Evolutionary conservation across 257 asterid species (phyloP), one percentile per base, ranked within the genome.

Genomic region (Gentiana dahurica): DNA sequence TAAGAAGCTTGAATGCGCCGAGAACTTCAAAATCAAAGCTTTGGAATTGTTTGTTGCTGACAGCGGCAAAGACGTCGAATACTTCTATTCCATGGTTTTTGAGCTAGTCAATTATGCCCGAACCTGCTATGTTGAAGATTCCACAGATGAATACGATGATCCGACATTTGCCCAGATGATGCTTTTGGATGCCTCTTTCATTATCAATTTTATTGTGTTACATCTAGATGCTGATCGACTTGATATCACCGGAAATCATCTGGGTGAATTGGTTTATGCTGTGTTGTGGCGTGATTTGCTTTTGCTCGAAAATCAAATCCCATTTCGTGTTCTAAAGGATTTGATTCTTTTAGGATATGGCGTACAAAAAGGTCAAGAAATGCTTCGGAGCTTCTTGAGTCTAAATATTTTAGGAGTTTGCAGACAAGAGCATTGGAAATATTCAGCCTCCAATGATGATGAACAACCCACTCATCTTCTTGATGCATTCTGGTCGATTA

Each of bases 261-360:
- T 68, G 32, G 68, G 73, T 12, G 33, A 8, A 41, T 36, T 53
- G 32, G 53, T 54, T 7, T 8, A 10, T 1, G 56, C 43, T 3
- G 24, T 37, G 3, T 15, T 64, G 8, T 8, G 7, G 15, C 68
- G 63, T 3, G 73, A 68, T 36, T 7, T 62, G 41, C 33, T 12
- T 37, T n/a, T 68, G 43, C 57, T 68, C n/a, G 69, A 68, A 67
- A 68, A 68, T 51, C 73, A 68, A 45, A 47, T 68, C 1, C 73
- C 69, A 2, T 48, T 68, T 2, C 6, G 32, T 4, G 32, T 68
- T 12, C 15, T 68, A 33, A n/a, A 43, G 62, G 53, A 51, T 36
- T 39, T 68, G 65, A 34, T 62, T 2, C 2, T 44, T 24, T 53
- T 39, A 34, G 41, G 46, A 62, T 60, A 46, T 41, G 64, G 47